These are phyloP conservation scores for Xerocomellus chrysenteron DNA, from an alignment of 768 basidiomycete genomes.

Conservation along the genomic window DNA sequence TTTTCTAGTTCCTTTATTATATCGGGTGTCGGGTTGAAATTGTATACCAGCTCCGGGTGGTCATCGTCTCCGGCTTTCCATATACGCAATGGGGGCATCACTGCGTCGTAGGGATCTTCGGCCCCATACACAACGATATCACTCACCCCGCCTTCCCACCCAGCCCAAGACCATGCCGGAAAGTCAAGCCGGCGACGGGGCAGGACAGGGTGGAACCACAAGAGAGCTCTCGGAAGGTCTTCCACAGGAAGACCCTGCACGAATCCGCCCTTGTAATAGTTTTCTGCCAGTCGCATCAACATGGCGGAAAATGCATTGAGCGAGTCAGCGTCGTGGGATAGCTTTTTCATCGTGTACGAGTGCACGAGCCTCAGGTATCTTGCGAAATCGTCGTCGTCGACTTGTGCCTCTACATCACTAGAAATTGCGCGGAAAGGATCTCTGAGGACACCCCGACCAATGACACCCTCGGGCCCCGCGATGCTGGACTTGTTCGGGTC, in stretches of 20 bases:
- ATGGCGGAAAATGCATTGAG: slow-evolving; percentile 15
- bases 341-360: background rate
- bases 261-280: background rate
- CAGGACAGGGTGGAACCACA: slow-evolving; percentile 5
- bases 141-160: background rate
- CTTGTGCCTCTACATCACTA: background rate
- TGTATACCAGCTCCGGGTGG: background rate
- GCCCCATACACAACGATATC: background rate
- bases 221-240: slow-evolving; percentile 7
- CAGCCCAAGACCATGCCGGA: slow-evolving; percentile 12
- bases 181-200: slow-evolving; percentile 5
- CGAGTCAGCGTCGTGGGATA: slow-evolving; percentile 8
- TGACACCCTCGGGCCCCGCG: background rate
- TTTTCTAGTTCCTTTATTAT: no score
- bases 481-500: background rate
- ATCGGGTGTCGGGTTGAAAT: slow-evolving; percentile 2
- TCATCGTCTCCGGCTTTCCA: slow-evolving; percentile 4
- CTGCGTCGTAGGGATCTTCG: background rate
- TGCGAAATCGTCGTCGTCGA: background rate
- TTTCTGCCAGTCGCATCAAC: slow-evolving; percentile 1
- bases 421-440: slow-evolving; percentile 9
- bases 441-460: slow-evolving; percentile 4
- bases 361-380: slow-evolving; percentile 5
- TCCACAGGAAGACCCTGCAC: background rate
- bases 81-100: slow-evolving; percentile 9